These are phyloP conservation scores for Fraxinus cuspidata DNA, from an alignment of 257 asterid species.

Conservation along the genomic window DNA sequence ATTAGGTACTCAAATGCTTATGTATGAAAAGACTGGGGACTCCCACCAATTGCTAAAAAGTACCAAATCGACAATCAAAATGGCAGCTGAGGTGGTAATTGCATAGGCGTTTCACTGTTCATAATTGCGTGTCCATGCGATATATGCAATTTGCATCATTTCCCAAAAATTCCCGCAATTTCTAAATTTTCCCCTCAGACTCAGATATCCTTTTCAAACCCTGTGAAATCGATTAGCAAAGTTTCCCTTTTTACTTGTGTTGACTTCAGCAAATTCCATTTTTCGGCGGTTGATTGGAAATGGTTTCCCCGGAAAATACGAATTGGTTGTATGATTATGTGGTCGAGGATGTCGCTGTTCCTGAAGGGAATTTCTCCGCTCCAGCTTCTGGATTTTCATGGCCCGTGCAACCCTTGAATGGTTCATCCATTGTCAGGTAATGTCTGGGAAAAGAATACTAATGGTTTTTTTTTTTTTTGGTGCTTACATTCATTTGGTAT, in stretches of 20 bases:
- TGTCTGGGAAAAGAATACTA: not conserved
- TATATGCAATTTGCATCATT: conserved; percentile 5
- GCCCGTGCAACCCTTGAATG: not conserved
- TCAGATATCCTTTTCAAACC: not conserved
- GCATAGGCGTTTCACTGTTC: not conserved
- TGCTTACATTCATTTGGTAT: not conserved
- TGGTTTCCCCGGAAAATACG: conserved; percentile 21
- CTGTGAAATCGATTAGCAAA: not conserved
- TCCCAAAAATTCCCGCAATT: not conserved
- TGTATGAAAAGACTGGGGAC: not conserved
- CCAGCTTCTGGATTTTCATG: conserved; percentile 39
- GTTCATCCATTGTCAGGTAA: not conserved
- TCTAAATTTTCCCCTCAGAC: not conserved
- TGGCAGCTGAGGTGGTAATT: not conserved
- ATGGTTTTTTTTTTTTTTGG: not conserved
- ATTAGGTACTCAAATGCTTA: not conserved
- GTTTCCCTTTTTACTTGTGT: not conserved
- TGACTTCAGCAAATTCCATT: not conserved
- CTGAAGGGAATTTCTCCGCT: not conserved
- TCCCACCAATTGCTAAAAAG: not conserved
- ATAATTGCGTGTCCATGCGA: not conserved
- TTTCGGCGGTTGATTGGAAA: conserved; percentile 23
- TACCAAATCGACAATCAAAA: not conserved
- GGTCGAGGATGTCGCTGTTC: not conserved
- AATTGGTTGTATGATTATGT: conserved; percentile 14